A percentile compares a stretch with the other conserved stretches of the same genome.
These are phyloP conservation scores for Kodamaea kakaduensis DNA, from an alignment of 805 yeast species.

Conservation along the genomic window DNA sequence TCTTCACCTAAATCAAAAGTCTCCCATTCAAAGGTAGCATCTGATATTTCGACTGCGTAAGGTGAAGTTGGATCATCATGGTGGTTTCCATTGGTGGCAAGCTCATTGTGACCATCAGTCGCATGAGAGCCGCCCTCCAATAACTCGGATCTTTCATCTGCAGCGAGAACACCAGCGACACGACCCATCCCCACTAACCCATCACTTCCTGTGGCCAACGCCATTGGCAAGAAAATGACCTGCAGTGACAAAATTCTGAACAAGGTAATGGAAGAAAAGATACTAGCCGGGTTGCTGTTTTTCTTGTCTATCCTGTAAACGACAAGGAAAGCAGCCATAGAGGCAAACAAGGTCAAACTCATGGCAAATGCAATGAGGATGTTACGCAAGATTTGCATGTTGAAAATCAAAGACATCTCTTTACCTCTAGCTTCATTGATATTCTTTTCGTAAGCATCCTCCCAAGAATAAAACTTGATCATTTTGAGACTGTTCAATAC, in stretches of 20 bases:
- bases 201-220: constrained; percentile 65
- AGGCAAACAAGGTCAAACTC: constrained; percentile 64
- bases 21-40: constrained; percentile 69
- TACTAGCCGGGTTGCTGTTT: constrained; percentile 51
- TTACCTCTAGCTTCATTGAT: constrained; percentile 51
- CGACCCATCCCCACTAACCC: constrained; percentile 60
- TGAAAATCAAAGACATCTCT: constrained; percentile 60
- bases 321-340: constrained; percentile 52
- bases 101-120: constrained; percentile 26
- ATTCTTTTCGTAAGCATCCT: constrained; percentile 61
- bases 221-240: constrained; percentile 66
- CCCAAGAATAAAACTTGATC: constrained; percentile 92
- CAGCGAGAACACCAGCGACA: constrained; percentile 49
- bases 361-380: constrained; percentile 61
- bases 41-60: constrained; percentile 49
- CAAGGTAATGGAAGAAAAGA: constrained; percentile 67
- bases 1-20: constrained; percentile 16
- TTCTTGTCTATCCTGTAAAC: constrained; percentile 30
- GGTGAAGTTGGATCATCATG: too few relatives aligned
- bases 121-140: too few relatives aligned
- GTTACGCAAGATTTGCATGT: constrained; percentile 64
- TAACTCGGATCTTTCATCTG: too few relatives aligned
- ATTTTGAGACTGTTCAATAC: constrained; percentile 71
- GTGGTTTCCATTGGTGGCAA: constrained; percentile 21
- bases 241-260: constrained; percentile 60